Conservation (phyloP, 2,329 filamentous ascomycete genomes). For the Aureobasidium vineae region DNA sequence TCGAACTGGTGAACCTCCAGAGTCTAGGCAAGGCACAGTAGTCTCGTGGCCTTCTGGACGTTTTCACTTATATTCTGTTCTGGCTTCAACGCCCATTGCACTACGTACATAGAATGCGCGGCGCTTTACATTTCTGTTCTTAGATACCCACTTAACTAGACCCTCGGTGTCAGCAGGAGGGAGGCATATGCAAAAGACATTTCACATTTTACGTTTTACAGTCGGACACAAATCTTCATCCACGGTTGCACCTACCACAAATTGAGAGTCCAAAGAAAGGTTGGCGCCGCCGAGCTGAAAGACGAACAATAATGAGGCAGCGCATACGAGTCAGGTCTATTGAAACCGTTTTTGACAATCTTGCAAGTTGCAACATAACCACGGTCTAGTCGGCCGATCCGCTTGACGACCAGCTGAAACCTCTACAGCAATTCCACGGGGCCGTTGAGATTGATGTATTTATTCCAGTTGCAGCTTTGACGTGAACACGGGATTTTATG, state of each 20-base stretch:
- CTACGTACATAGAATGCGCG: not conserved
- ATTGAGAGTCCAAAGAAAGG: no score
- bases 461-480: no score
- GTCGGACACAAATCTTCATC: not conserved
- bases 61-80: not conserved
- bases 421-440: not conserved
- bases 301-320: not conserved
- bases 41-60: not conserved
- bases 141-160: slow-evolving; percentile 3
- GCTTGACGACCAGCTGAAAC: not conserved
- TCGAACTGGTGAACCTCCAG: slow-evolving; percentile 42
- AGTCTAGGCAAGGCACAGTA: slow-evolving; percentile 36
- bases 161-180: not conserved
- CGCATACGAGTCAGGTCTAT: not conserved
- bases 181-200: not conserved
- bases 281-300: slow-evolving; percentile 6
- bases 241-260: not conserved
- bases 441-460: no score
- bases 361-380: not conserved
- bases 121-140: not conserved
- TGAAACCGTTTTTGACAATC: slow-evolving; percentile 1
- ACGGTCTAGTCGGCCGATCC: not conserved
- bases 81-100: not conserved
- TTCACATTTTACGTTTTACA: not conserved
- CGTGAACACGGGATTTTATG: no score